A percentile compares a stretch with the other conserved stretches of the same genome.
These are phyloP conservation scores for Pseudotsuga menziesii DNA, from an alignment of 75 land plant genomes.

Conservation along the genomic window DNA sequence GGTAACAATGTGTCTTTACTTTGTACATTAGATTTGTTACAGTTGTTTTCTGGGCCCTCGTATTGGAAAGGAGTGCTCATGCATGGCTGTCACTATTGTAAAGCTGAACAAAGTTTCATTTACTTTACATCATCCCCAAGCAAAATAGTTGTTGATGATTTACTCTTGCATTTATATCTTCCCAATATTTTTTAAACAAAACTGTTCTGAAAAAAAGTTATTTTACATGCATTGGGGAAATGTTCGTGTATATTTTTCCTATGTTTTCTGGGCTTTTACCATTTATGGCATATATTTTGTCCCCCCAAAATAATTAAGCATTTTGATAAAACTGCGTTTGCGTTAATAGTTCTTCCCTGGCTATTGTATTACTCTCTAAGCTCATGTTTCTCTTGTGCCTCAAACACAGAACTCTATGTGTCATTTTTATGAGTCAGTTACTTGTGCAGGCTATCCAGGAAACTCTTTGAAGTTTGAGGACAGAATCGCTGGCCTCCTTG, in stretches of 20 bases:
- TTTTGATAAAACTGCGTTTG: not conserved
- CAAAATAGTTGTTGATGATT: conserved; percentile 1
- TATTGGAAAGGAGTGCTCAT: not conserved
- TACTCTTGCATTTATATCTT: not conserved
- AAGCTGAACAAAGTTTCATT: not conserved
- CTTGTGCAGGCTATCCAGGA: conserved; percentile 43
- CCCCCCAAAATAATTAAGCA: not conserved
- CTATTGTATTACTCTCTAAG: not conserved
- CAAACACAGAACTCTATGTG: not conserved
- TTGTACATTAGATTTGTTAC: no score
- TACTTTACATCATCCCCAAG: not conserved
- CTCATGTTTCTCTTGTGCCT: not conserved
- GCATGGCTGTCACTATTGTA: not conserved
- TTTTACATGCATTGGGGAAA: not conserved
- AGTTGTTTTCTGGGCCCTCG: no score
- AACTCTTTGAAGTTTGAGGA: conserved; percentile 26
- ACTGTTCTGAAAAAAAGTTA: not conserved
- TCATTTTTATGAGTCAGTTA: not conserved
- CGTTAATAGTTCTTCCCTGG: not conserved
- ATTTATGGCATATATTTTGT: not conserved
- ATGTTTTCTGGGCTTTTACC: not conserved
- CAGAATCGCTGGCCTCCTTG: conserved; percentile 39
- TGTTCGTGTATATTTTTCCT: not conserved
- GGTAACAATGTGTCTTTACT: no score
- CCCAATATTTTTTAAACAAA: not conserved